A percentile compares a stretch with the other conserved stretches of the same genome.
These are phyloP conservation scores for Dioscorea cayenensis DNA, from an alignment of 116 monocot genomes.

Conservation along the genomic window DNA sequence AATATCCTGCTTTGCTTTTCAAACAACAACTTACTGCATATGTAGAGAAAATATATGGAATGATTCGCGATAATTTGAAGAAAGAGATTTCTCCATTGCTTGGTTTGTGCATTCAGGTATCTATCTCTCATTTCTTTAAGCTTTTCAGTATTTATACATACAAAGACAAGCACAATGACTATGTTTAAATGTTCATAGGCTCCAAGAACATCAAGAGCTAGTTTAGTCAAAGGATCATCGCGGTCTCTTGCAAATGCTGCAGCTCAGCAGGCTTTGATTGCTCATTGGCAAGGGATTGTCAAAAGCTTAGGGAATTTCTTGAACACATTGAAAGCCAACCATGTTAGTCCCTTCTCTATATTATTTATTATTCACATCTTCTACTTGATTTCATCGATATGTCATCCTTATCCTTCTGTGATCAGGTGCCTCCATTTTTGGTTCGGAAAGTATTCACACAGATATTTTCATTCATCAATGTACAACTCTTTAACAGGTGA, in stretches of 20 bases:
- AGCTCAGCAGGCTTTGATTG: constrained; percentile 75
- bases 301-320: constrained; percentile 86
- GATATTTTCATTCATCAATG: constrained; percentile 97
- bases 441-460: constrained; percentile 94
- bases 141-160: background rate
- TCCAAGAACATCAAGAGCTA: constrained; percentile 91
- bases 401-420: background rate
- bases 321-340: constrained; percentile 69
- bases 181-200: constrained; percentile 33
- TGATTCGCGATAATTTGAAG: constrained; percentile 99
- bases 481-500: constrained; percentile 96
- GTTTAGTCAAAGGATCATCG: constrained; percentile 72
- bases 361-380: background rate
- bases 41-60: constrained; percentile 99
- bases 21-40: constrained; percentile 99
- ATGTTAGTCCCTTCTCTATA: constrained; percentile 40
- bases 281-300: constrained; percentile 98
- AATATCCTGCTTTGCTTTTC: constrained; percentile 96
- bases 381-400: background rate
- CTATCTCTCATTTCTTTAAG: constrained; percentile 8
- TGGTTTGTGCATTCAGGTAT: constrained; percentile 96
- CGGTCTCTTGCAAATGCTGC: constrained; percentile 68
- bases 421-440: constrained; percentile 93
- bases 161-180: background rate
- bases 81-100: constrained; percentile 98